Evolutionary conservation across 768 basidiomycete species (phyloP).

Genomic region (Xerocomus potaroensis): DNA sequence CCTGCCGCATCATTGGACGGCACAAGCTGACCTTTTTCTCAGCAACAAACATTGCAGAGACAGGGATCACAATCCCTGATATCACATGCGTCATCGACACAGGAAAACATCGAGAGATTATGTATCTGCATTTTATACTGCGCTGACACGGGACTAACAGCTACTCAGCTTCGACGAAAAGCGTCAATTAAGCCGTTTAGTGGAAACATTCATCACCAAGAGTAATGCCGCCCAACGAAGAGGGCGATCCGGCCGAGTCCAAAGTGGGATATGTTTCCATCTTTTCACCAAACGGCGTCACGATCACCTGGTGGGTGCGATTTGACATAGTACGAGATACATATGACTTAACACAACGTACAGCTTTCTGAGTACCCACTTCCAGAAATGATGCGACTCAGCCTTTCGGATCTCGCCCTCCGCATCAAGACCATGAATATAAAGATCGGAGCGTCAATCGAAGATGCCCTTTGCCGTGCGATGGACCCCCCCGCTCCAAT

Average conservation of each 20-base stretch:
- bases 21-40: too few species aligned
- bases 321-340: not conserved
- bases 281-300: conserved; percentile 87
- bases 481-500: conserved; percentile 82
- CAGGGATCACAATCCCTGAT: conserved; percentile 97
- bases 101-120: conserved; percentile 93
- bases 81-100: conserved; percentile 95
- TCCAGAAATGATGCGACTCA: conserved; percentile 93
- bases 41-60: conserved; percentile 95
- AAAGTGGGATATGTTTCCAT: conserved; percentile 87
- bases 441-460: conserved; percentile 78
- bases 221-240: conserved; percentile 89
- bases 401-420: conserved; percentile 85
- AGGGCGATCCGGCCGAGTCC: conserved; percentile 90
- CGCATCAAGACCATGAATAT: conserved; percentile 94
- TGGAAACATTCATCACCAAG: conserved; percentile 87
- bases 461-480: conserved; percentile 82
- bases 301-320: conserved; percentile 59
- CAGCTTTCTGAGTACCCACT: conserved; percentile 88
- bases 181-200: conserved; percentile 85
- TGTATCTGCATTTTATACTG: conserved; percentile 36
- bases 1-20: too few species aligned
- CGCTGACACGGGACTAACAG: conserved; percentile 5
- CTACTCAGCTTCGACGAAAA: conserved; percentile 85
- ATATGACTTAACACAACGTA: not conserved